Percentiles rank a stretch among this genome's conserved stretches.
Evolutionary conservation across 2,329 filamentous ascomycete genomes (phyloP).

Genomic region (Penicillium sp.): DNA sequence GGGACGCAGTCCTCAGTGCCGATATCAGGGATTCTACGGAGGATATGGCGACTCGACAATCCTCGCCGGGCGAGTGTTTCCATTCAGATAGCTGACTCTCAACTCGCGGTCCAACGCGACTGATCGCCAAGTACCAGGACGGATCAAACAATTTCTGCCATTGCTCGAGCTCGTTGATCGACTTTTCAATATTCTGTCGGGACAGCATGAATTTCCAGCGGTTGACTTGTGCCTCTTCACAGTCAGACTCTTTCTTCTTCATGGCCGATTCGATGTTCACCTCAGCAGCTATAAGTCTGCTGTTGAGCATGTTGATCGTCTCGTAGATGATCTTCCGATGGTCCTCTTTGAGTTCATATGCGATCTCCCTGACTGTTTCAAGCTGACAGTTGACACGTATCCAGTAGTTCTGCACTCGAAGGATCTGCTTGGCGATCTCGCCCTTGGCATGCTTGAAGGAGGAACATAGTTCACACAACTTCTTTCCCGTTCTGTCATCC

Average conservation of each 20-base stretch:
- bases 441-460: neutral
- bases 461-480: neutral
- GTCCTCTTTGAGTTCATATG: neutral
- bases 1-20: neutral
- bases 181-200: neutral
- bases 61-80: neutral
- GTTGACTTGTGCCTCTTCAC: neutral
- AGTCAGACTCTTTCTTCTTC: neutral
- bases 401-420: neutral
- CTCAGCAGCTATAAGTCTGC: neutral
- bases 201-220: neutral
- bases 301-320: neutral
- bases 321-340: neutral
- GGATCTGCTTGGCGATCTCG: neutral
- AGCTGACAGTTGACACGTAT: neutral
- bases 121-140: neutral
- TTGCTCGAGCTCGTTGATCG: neutral
- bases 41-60: neutral
- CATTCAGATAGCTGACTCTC: neutral
- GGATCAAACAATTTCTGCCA: slow-evolving; percentile 4
- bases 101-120: neutral
- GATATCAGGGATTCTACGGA: neutral
- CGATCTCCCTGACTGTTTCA: neutral
- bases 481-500: neutral
- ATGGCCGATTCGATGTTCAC: neutral